Conservation (phyloP, 495 filamentous ascomycete species). For the Hypoxylon lienhwacheense region DNA sequence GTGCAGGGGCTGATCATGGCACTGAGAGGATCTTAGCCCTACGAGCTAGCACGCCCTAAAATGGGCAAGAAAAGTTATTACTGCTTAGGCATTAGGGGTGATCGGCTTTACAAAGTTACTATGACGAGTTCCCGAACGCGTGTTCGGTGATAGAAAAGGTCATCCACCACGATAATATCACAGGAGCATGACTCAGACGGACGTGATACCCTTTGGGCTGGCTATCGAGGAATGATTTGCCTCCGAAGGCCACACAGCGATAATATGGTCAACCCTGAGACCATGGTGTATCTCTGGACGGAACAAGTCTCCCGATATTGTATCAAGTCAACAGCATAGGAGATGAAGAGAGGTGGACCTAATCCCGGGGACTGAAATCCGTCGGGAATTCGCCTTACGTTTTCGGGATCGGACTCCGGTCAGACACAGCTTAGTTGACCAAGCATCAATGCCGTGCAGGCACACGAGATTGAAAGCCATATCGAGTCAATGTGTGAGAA, state of each 20-base stretch:
- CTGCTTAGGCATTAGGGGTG: conserved; percentile 16
- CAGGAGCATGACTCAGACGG: conserved; percentile 27
- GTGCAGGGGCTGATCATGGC: conserved; percentile 7
- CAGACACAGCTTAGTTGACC: conserved; percentile 1
- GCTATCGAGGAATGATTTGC: conserved; percentile 2
- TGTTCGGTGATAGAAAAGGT: not conserved
- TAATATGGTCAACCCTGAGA: not conserved
- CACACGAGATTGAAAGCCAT: not conserved
- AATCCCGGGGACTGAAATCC: not conserved
- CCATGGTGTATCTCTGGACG: conserved; percentile 8
- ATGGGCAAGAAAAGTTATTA: conserved; percentile 1
- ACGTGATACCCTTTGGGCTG: not conserved
- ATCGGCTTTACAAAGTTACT: conserved; percentile 1
- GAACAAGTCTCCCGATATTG: conserved; percentile 3
- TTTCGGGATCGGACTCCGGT: conserved; percentile 7
- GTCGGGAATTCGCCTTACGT: not conserved
- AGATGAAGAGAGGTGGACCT: conserved; percentile 13
- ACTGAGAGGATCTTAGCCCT: conserved; percentile 11
- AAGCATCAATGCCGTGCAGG: conserved; percentile 7
- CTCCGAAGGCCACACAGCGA: not conserved
- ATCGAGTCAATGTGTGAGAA: not conserved
- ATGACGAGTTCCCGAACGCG: not conserved
- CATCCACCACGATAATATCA: conserved; percentile 8
- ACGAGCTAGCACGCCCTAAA: conserved; percentile 13
- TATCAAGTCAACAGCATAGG: conserved; percentile 1